Conservation (phyloP, 345 rosid genomes). For the Sisymbrium altissimum region DNA sequence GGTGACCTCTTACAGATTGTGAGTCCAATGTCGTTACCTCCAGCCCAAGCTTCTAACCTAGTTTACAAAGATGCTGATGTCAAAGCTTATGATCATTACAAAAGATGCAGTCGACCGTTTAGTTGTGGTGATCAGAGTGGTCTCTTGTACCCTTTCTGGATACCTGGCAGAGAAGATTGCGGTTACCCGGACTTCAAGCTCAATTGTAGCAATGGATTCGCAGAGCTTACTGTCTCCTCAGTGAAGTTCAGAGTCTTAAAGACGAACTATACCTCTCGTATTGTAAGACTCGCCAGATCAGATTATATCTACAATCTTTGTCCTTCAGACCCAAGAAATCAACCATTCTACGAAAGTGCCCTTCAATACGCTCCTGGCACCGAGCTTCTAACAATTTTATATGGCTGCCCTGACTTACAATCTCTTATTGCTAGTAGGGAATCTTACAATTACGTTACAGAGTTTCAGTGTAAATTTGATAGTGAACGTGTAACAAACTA, state of each 20-base stretch:
- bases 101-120: no score
- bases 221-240: constrained; percentile 12
- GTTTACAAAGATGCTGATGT: constrained; percentile 41
- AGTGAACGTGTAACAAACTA: not conserved
- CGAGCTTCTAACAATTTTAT: not conserved
- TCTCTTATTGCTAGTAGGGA: no score
- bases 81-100: no score
- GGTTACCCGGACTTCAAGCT: no score
- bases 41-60: constrained; percentile 55
- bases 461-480: no score
- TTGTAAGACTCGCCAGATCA: constrained; percentile 21
- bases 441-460: no score
- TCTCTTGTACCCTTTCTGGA: no score
- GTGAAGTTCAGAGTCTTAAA: constrained; percentile 30
- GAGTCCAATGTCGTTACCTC: constrained; percentile 20
- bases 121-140: no score
- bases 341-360: not conserved
- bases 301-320: constrained; percentile 32
- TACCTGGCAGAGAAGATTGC: no score
- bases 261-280: not conserved
- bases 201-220: not conserved
- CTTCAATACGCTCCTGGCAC: not conserved
- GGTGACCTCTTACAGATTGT: constrained; percentile 34
- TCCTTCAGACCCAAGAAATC: not conserved
- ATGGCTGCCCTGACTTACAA: not conserved